A percentile compares a stretch with the other conserved stretches of the same genome.
Evolutionary conservation across 768 basidiomycete genomes (phyloP).

Genomic region (Pleurotus platypus): DNA sequence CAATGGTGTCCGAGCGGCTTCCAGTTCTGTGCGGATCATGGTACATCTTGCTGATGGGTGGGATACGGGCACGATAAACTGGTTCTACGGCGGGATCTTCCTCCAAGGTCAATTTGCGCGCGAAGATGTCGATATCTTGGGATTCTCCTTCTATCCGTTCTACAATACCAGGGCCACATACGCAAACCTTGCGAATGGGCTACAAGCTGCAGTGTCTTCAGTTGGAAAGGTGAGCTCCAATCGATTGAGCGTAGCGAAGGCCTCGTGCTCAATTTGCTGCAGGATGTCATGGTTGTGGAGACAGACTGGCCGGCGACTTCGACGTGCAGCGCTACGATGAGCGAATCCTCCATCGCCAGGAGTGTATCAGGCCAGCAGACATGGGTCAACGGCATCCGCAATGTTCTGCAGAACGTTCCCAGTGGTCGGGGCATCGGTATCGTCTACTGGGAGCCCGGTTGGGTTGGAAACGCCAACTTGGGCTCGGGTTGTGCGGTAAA

Average conservation of each 20-base stretch:
- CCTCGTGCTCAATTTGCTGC: background rate
- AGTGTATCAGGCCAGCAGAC: conserved; percentile 48
- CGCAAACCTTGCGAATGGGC: conserved; percentile 42
- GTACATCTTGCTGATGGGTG: conserved; percentile 65
- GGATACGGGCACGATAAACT: conserved; percentile 39
- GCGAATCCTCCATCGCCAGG: conserved; percentile 42
- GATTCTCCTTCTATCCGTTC: conserved; percentile 67
- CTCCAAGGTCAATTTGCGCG: conserved; percentile 45
- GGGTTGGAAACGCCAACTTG: conserved; percentile 52
- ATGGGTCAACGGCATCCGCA: conserved; percentile 50
- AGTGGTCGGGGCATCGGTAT: conserved; percentile 46
- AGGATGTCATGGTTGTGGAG: conserved; percentile 59
- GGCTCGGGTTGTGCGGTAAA: conserved; percentile 39
- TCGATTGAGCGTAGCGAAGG: background rate
- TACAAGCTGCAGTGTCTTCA: conserved; percentile 45
- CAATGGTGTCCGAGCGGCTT: conserved; percentile 47
- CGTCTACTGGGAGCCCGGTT: conserved; percentile 68
- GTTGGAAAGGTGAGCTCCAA: conserved; percentile 40
- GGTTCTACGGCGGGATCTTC: conserved; percentile 51
- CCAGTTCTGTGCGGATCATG: conserved; percentile 45
- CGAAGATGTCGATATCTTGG: conserved; percentile 53
- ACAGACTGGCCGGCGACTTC: conserved; percentile 56
- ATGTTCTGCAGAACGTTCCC: conserved; percentile 40
- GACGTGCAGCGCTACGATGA: conserved; percentile 40
- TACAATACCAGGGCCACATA: conserved; percentile 56